A percentile compares a stretch with the other conserved stretches of the same genome.
These are phyloP conservation scores for Lathyrus oleraceus DNA, from an alignment of 306 rosid species.

Conservation along the genomic window DNA sequence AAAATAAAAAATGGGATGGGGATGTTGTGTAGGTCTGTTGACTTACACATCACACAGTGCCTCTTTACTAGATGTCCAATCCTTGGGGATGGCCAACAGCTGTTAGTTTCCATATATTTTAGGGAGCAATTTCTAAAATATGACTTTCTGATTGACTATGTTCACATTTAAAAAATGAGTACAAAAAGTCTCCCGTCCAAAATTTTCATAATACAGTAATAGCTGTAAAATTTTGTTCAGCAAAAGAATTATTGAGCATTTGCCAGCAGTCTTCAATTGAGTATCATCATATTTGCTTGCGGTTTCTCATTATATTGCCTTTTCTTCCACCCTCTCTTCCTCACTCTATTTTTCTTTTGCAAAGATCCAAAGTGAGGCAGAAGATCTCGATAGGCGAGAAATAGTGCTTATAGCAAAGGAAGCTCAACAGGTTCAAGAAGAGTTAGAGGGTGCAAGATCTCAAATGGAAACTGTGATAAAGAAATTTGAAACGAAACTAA, in stretches of 20 bases:
- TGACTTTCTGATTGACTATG: background rate
- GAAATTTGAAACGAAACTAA: conserved; percentile 68
- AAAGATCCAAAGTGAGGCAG: conserved; percentile 81
- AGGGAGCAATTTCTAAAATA: background rate
- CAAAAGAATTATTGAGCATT: conserved; percentile 9
- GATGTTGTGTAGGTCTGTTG: conserved; percentile 8
- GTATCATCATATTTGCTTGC: conserved; percentile 24
- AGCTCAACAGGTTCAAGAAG: conserved; percentile 58
- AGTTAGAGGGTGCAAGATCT: conserved; percentile 59
- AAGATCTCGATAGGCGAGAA: conserved; percentile 74
- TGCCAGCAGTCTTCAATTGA: background rate
- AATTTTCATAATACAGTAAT: background rate
- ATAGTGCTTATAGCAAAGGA: conserved; percentile 67
- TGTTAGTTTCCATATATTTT: conserved; percentile 19
- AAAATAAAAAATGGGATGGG: conserved; percentile 6
- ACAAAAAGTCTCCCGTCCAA: background rate
- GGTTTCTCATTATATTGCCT: conserved; percentile 25
- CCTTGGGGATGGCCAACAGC: conserved; percentile 4
- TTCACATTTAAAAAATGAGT: conserved; percentile 1
- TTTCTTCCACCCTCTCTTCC: background rate
- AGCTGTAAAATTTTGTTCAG: background rate
- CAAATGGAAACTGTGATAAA: conserved; percentile 60
- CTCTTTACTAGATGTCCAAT: conserved; percentile 8
- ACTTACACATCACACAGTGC: background rate
- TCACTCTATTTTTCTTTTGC: background rate